These are phyloP conservation scores for Borovskyia barvae DNA, from an alignment of 208 protist species.

Conservation along the genomic window DNA sequence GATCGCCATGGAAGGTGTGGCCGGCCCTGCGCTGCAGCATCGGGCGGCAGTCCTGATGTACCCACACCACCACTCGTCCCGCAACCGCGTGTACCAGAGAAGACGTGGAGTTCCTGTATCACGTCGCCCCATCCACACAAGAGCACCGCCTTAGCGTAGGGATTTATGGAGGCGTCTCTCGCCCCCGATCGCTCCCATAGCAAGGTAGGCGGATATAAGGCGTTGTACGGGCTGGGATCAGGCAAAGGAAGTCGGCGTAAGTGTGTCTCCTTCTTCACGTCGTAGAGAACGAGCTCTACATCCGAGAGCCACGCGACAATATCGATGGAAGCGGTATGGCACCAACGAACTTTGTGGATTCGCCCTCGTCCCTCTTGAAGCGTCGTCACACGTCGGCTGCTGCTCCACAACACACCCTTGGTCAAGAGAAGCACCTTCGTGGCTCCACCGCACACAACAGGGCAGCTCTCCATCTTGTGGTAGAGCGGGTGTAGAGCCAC, in stretches of 20 bases:
- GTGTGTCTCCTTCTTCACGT: conserved; percentile 26
- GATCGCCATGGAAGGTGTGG: not conserved
- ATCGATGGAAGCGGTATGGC: conserved; percentile 22
- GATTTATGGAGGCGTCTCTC: not conserved
- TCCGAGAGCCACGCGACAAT: conserved; percentile 71
- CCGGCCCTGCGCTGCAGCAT: not conserved
- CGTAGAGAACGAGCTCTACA: conserved; percentile 55
- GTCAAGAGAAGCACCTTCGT: conserved; percentile 52
- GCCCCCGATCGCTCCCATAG: conserved; percentile 40
- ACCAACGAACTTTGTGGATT: conserved; percentile 60
- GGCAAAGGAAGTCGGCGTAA: conserved; percentile 24
- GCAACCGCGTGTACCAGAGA: not conserved
- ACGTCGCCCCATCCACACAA: conserved; percentile 70
- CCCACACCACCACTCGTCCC: not conserved
- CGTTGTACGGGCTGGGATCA: conserved; percentile 15
- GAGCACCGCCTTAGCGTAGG: conserved; percentile 15
- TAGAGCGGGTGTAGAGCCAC: conserved; percentile 64
- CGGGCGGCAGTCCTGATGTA: too few relatives aligned
- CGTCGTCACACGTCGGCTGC: conserved; percentile 41
- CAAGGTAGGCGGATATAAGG: conserved; percentile 54
- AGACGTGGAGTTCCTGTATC: conserved; percentile 52
- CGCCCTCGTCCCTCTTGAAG: conserved; percentile 49
- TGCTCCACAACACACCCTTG: conserved; percentile 39
- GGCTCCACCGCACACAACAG: conserved; percentile 37
- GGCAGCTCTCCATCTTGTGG: conserved; percentile 40